Percentiles rank a stretch among this genome's conserved stretches.
Conservation (phyloP, 306 rosid genomes). For the Mimosa pudica region DNA sequence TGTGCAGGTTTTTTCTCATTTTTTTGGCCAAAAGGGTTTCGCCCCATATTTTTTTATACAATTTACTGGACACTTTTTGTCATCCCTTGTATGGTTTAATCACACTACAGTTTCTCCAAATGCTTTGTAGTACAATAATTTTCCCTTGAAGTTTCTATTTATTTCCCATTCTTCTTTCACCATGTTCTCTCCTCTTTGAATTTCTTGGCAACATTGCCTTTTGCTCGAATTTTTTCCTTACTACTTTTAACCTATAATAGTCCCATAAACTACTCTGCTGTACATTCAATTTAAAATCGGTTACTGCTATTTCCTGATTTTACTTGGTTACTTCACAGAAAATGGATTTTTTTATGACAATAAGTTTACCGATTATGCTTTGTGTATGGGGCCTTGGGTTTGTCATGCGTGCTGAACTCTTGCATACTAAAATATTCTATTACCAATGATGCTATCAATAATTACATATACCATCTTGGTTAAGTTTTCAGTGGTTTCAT, state of each 20-base stretch:
- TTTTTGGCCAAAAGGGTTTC: not conserved
- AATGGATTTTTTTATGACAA: not conserved
- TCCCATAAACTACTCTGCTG: not conserved
- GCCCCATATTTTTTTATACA: not conserved
- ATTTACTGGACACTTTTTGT: not conserved
- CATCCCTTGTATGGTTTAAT: not conserved
- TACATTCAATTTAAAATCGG: not conserved
- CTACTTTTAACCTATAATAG: not conserved
- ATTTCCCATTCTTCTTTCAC: not conserved
- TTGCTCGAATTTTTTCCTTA: constrained; percentile 2
- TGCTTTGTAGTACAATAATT: not conserved
- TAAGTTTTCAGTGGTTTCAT: constrained; percentile 21
- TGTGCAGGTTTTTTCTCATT: not conserved
- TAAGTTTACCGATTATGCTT: constrained; percentile 11
- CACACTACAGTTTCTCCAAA: not conserved
- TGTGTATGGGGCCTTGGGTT: not conserved
- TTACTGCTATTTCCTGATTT: not conserved
- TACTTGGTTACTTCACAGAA: not conserved
- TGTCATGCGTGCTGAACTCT: not conserved
- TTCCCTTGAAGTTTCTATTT: not conserved
- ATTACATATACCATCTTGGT: constrained; percentile 5
- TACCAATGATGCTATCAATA: not conserved
- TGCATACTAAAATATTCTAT: not conserved
- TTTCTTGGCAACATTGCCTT: not conserved
- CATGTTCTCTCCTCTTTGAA: not conserved